Evolutionary conservation across 2,329 filamentous ascomycete species (phyloP), one percentile per base, ranked within the genome.

Genomic region (Penicillium sp.): DNA sequence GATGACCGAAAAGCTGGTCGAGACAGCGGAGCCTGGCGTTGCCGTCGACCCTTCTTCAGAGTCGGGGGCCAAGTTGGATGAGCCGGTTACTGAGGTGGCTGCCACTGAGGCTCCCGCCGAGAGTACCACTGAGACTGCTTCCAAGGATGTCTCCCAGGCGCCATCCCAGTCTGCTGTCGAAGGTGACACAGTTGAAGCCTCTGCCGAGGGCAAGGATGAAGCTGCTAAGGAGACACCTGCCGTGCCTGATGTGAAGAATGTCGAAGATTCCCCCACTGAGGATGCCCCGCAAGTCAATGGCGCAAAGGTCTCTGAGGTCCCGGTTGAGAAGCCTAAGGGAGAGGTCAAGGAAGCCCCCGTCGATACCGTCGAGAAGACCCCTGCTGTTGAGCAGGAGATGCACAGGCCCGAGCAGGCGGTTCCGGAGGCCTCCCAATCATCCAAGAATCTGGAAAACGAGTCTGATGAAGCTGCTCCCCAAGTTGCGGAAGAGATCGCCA

Each of bases 71-170:
- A 47, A 52, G 44, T 23, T 20, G 6, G 18, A 29, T 32, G 54
- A 54, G 43, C 52, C 50, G 7, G 18, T 53, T 24, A 33, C 46
- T 20, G 49, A 31, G 31, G 56, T 57, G 43, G 15, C 47, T 42
- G 18, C 27, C 6, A 27, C 39, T 3, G 49, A 50, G 29, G 31
- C 8, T 10, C 20, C 32, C 18, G 24, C 15, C 27, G 47, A 42
- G 40, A 35, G 20, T 27, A 24, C 46, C 10, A 6, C 24, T 7
- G 40, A 46, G 7, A 25, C 39, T 38, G 39, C 25, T 15, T 27
- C 37, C 13, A 35, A 42, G 7, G 23, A 40, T 28, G n/a, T 24
- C 32, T 18, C 29, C 25, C 38, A 47, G 37, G 15, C 24, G 13
- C 28, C 39, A 13, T 32, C 33, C 10, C 18, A 49, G 10, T n/a